Evolutionary conservation across 345 rosid genomes (phyloP), one percentile per base, ranked within the genome.

Genomic region (Citrus medica): DNA sequence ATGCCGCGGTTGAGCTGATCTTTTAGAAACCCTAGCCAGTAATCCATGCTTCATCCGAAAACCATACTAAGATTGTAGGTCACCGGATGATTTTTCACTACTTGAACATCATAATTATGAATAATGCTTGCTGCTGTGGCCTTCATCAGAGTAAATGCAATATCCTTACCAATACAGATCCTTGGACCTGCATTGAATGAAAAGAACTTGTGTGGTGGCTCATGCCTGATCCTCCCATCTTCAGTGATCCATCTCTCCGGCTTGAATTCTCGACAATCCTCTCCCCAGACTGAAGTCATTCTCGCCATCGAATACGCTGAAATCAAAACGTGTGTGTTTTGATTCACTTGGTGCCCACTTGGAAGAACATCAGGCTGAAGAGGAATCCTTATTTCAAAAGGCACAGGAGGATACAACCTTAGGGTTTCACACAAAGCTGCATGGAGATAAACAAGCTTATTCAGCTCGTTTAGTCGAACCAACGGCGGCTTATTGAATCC

Each of bases 171-270:
- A 0, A 69, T 22, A 35, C 89, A 84, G 55, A 81, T 71, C 78
- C 89, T 84, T 0, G 87, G 89, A 19, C 87, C 83, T 0, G 85
- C 77, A 33, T 74, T 79, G 59, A 86, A 83, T 7, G 81, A 69
- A 13, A 71, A 67, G 67, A 86, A 83, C 61, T 78, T 84, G 75
- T 78, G 78, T 0, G 89, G 70, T 40, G 86, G 82, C 62, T 68
- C 87, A 37, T 79, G 87, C 58, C 68, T 82, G n/a, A 82, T 78
- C n/a, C 55, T 30, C 55, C 86, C 83, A 6, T 77, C 64, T 5
- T 69, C 84, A 0, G 74, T 42, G 33, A 84, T 76, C 84, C 85
- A 82, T 19, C 89, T 86, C 63, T 84, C 87, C 2, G 86, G 87
- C 79, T 79, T 83, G 77, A 86, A 86, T 51, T 88, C 84, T 8